Base-by-base conservation (phyloP, 345 rosid genomes). In the Isatis tinctoria region DNA sequence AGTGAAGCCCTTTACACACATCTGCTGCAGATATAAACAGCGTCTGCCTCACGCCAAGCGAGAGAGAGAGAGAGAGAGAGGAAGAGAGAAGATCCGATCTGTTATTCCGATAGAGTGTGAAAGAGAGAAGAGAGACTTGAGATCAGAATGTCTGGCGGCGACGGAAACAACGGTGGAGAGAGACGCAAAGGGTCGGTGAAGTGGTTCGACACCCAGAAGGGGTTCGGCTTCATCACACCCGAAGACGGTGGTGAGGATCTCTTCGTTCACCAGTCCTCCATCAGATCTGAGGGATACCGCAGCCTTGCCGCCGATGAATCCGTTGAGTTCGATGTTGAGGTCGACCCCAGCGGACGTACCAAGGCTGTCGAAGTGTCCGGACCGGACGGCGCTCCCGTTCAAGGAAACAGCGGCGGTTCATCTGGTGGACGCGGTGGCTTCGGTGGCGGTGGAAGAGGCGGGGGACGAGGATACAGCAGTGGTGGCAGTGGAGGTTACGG, bases 141-240 rank as follows among this genome's bases (percentile, higher is more conserved):
- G 39, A 58, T 65, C 62, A 71, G 27, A 44, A 78, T 78, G 81
- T 65, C 73, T n/a, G 28, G 64, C 1, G 80, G 72, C 10, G 80
- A 59, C 0, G 44, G 41, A 69, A 64, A 56, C 65, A 52, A 36
- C 18, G 80, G 73, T 22, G 72, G 68, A 0, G 81, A 72, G 27
- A 59, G 77, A 18, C 73, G 64, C 3, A 72, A 39, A 35, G 98
- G 98, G 3, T 75, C 83, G 51, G 99, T 95, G 5, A 87, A 87
- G 65, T 85, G 90, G 88, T 92, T 95, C 83, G 87, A 79, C 44
- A 88, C 85, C 72, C 81, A 78, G 65, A 95, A 92, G 86, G 98
- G 98, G 0, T 95, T 81, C 61, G 98, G 99, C 1, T 95, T 95
- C 85, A 95, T 92, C 62, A 89, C 90, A 59, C 98, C 99, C 0